A percentile compares a stretch with the other conserved stretches of the same genome.
Evolutionary conservation across 805 yeast genomes (phyloP).

Genomic region (Candida orba): DNA sequence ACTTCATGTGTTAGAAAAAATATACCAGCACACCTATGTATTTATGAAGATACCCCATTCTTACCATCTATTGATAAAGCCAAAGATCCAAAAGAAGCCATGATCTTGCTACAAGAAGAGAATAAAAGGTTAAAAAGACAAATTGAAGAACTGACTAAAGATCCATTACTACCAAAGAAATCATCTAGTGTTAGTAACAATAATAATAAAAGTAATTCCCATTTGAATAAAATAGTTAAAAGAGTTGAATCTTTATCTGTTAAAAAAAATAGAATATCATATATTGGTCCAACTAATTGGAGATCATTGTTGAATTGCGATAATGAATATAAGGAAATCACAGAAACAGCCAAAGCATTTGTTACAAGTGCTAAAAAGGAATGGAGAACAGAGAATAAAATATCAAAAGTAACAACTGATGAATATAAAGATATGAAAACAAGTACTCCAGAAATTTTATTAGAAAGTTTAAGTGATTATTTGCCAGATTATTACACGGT

Average conservation of each 20-base stretch:
- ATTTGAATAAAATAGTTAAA: constrained; percentile 1
- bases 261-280: constrained; percentile 10
- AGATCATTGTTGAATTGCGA: constrained; percentile 10
- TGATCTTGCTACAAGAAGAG: constrained; percentile 13
- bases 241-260: constrained; percentile 6
- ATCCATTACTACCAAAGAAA: neutral
- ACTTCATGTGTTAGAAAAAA: constrained; percentile 17
- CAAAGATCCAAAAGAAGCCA: constrained; percentile 7
- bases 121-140: constrained; percentile 14
- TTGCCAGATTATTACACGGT: constrained; percentile 17
- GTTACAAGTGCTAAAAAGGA: constrained; percentile 15
- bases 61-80: constrained; percentile 20
- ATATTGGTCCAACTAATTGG: constrained; percentile 20
- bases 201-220: neutral
- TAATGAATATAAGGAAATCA: constrained; percentile 3
- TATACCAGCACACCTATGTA: constrained; percentile 19
- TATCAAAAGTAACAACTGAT: constrained; percentile 5
- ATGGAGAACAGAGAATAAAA: constrained; percentile 16
- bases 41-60: constrained; percentile 24
- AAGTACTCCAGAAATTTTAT: constrained; percentile 7
- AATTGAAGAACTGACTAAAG: constrained; percentile 6
- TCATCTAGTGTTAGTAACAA: neutral
- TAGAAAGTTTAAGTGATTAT: constrained; percentile 10
- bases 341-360: constrained; percentile 9
- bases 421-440: constrained; percentile 9